These are phyloP conservation scores for Dothideomycetes sp. DNA, from an alignment of 2,329 filamentous ascomycete species.

Conservation along the genomic window DNA sequence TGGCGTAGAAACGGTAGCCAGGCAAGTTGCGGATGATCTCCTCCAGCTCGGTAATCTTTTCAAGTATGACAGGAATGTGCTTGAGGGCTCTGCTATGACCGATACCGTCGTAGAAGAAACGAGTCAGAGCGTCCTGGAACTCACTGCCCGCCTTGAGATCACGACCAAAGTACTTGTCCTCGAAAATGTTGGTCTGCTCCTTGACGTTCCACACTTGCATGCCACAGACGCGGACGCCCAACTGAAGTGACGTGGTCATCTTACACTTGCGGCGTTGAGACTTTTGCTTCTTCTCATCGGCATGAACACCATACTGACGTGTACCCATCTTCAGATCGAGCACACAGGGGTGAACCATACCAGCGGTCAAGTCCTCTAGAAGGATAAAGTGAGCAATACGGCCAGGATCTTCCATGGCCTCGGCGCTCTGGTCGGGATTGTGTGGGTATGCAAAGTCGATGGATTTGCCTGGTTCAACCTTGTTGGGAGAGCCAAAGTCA, in stretches of 20 bases:
- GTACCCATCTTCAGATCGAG: constrained; percentile 99
- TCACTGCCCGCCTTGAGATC: constrained; percentile 77
- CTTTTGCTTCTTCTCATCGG: constrained; percentile 79
- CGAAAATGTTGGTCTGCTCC: constrained; percentile 79
- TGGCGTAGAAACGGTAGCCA: constrained; percentile 91
- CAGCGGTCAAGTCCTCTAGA: constrained; percentile 87
- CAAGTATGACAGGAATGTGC: constrained; percentile 79
- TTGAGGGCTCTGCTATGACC: constrained; percentile 70
- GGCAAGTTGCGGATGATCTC: constrained; percentile 69
- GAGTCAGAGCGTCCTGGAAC: constrained; percentile 78
- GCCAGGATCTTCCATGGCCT: constrained; percentile 27
- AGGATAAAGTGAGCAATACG: constrained; percentile 89
- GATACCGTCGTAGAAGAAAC: constrained; percentile 84
- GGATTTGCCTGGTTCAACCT: no score
- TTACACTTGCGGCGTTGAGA: constrained; percentile 91
- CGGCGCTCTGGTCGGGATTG: constrained; percentile 39
- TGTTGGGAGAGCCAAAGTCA: constrained; percentile 21
- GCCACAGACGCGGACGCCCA: constrained; percentile 89
- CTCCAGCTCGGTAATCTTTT: constrained; percentile 76
- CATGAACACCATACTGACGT: constrained; percentile 89
- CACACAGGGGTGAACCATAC: constrained; percentile 94
- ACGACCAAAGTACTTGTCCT: constrained; percentile 95
- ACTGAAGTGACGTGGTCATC: constrained; percentile 78
- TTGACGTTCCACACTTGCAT: constrained; percentile 92
- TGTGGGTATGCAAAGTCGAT: constrained; percentile 23